These are phyloP conservation scores for Suhomyces yuchorum DNA, from an alignment of 1,139 yeast genomes.

Conservation along the genomic window DNA sequence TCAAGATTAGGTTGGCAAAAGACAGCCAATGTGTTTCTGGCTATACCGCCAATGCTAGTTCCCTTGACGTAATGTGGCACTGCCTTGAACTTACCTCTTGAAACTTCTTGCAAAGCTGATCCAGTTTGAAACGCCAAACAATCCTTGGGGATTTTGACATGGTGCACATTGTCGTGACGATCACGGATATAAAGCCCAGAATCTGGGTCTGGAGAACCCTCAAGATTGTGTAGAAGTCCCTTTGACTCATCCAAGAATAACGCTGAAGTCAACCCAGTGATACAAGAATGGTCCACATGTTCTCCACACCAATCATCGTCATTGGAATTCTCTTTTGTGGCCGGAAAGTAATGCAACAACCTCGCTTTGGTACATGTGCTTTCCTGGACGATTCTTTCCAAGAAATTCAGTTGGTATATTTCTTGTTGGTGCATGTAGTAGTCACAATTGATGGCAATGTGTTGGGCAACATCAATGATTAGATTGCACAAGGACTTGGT, in stretches of 20 bases:
- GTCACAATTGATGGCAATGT: constrained; percentile 59
- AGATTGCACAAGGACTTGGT: constrained; percentile 44
- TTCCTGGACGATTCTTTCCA: constrained; percentile 47
- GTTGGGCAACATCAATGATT: constrained; percentile 52
- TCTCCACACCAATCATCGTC: constrained; percentile 64
- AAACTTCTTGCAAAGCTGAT: constrained; percentile 57
- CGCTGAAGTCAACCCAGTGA: constrained; percentile 64
- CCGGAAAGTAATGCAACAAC: constrained; percentile 55
- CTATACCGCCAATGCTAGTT: constrained; percentile 33
- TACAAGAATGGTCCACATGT: constrained; percentile 63
- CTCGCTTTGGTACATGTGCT: constrained; percentile 65
- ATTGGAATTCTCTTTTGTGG: constrained; percentile 10
- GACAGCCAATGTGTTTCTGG: constrained; percentile 63
- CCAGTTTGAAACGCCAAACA: constrained; percentile 69
- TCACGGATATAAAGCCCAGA: constrained; percentile 58
- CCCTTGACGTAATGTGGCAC: constrained; percentile 64
- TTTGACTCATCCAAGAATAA: constrained; percentile 47
- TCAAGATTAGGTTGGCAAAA: constrained; percentile 65
- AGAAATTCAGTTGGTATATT: constrained; percentile 38
- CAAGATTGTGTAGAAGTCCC: constrained; percentile 25
- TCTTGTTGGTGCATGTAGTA: constrained; percentile 34
- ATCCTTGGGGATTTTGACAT: constrained; percentile 57
- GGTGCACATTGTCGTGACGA: constrained; percentile 47
- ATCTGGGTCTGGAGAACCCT: constrained; percentile 43
- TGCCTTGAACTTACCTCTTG: constrained; percentile 54